phyloP scores from a whole-genome alignment of 2,329 filamentous ascomycete genomes.

The Penicillium thymicola region DNA sequence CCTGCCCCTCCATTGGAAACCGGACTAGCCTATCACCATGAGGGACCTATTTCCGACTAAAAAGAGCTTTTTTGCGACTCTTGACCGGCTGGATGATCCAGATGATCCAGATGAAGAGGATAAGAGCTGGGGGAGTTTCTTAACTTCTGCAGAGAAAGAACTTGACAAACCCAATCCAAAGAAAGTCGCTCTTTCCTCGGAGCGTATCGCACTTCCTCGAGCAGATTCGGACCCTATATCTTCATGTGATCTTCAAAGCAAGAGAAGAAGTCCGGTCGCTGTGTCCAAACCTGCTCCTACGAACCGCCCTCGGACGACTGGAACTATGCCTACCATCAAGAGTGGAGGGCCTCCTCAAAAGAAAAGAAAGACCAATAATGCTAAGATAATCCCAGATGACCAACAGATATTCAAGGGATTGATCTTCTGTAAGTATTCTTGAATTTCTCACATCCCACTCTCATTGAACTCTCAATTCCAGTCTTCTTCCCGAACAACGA shows the following conservation, averaged over 20 bases:
- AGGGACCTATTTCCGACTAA: slow-evolving; percentile 25
- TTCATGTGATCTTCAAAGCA: neutral
- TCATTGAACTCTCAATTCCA: slow-evolving; percentile 20
- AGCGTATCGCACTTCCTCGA: slow-evolving; percentile 4
- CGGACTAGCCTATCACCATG: slow-evolving; percentile 18
- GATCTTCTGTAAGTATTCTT: slow-evolving; percentile 52
- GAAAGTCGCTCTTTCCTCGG: neutral
- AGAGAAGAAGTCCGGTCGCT: neutral
- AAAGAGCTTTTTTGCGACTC: slow-evolving; percentile 34
- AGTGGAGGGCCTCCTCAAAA: slow-evolving; percentile 16
- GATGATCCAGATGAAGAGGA: slow-evolving; percentile 28
- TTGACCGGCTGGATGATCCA: slow-evolving; percentile 33
- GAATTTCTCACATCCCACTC: neutral
- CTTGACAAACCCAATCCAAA: neutral
- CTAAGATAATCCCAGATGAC: slow-evolving; percentile 50
- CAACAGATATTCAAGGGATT: slow-evolving; percentile 60
- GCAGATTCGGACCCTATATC: slow-evolving; percentile 11
- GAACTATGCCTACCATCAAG: slow-evolving; percentile 12
- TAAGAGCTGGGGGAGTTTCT: slow-evolving; percentile 14
- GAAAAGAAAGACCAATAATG: slow-evolving; percentile 32
- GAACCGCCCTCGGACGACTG: slow-evolving; percentile 15
- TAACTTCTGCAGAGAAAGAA: neutral
- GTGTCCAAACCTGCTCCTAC: slow-evolving; percentile 1
- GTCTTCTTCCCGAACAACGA: slow-evolving; percentile 81
- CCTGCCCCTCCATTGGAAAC: slow-evolving; percentile 9